Evolutionary conservation across 176 grass and related monocot genomes (phyloP), one percentile per base, ranked within the genome.

Genomic region (Zea mays): DNA sequence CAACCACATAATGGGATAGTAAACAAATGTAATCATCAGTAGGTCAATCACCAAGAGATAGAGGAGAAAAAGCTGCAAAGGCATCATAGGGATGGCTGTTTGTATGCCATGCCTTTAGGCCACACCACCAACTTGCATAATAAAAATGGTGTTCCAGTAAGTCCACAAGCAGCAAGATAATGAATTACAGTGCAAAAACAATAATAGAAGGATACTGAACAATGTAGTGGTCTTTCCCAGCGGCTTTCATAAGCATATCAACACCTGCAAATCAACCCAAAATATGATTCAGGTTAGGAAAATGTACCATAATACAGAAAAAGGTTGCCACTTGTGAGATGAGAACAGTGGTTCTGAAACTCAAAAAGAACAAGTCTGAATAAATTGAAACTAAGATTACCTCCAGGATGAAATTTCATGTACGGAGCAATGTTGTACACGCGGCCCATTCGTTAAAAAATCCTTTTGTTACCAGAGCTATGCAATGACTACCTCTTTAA

Each of bases 321-420:
- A 61, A 27, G 46, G 6, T 6, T 62, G 57, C 7, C 41, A 65
- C 54, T 57, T 57, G 7, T 57, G 9, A 8, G 0, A 2, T 20
- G 15, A 12, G 17, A 12, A 36, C 60, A 84, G 42, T 43, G 9
- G 51, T 11, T 62, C 10, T 16, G 42, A 73, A 68, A 77, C 71
- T 16, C 63, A 83, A 55, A 79, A 41, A 63, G 7, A 59, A 75
- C 69, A 33, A 55, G 54, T 47, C 39, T 16, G 13, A 1, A 52
- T 15, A 11, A 73, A 5, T 35, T 83, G 5, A 43, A 63, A 27
- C 58, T 42, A 60, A 46, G 16, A 52, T 54, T 94, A 98, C 91
- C 95, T 90, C 95, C 91, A 48, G 91, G 91, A 85, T 94, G 95
- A 82, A 94, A 98, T 86, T 98, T 98, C 87, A 98, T 89, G 69